Evolutionary conservation across 176 grass and related monocot genomes (phyloP).

Genomic region (Coix lacrymajobi): DNA sequence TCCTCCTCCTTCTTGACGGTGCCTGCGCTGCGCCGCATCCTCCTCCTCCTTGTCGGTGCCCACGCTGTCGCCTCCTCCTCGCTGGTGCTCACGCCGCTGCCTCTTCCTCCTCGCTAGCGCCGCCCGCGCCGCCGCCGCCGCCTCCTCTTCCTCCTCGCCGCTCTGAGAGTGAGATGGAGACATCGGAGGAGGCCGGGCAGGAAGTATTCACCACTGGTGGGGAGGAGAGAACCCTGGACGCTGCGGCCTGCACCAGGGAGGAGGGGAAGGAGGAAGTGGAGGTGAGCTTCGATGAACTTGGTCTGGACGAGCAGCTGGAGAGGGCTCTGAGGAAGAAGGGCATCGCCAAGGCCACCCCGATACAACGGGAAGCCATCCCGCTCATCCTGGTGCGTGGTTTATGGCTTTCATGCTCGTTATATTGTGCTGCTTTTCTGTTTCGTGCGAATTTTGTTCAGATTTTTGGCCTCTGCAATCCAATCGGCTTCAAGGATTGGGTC

Average conservation of each 20-base stretch:
- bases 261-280: slow-evolving; percentile 41
- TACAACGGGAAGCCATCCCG: slow-evolving; percentile 81
- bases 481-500: not conserved
- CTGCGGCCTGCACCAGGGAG: not conserved
- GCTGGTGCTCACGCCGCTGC: too few relatives aligned
- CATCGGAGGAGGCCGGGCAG: not conserved
- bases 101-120: too few relatives aligned
- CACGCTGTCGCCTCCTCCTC: too few relatives aligned
- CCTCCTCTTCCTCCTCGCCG: too few relatives aligned
- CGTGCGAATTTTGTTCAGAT: not conserved
- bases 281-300: slow-evolving; percentile 63
- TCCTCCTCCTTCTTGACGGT: too few relatives aligned
- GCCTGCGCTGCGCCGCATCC: too few relatives aligned
- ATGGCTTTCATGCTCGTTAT: not conserved
- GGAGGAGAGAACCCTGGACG: not conserved
- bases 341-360: slow-evolving; percentile 53
- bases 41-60: too few relatives aligned
- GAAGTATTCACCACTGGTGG: not conserved
- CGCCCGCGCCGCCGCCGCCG: too few relatives aligned
- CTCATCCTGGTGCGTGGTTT: slow-evolving; percentile 58
- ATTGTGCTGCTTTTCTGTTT: not conserved
- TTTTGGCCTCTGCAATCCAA: not conserved
- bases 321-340: slow-evolving; percentile 83
- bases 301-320: slow-evolving; percentile 73
- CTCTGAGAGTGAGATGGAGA: not conserved